Evolutionary conservation across 768 basidiomycete species (phyloP).

Genomic region (Trametes elegans): DNA sequence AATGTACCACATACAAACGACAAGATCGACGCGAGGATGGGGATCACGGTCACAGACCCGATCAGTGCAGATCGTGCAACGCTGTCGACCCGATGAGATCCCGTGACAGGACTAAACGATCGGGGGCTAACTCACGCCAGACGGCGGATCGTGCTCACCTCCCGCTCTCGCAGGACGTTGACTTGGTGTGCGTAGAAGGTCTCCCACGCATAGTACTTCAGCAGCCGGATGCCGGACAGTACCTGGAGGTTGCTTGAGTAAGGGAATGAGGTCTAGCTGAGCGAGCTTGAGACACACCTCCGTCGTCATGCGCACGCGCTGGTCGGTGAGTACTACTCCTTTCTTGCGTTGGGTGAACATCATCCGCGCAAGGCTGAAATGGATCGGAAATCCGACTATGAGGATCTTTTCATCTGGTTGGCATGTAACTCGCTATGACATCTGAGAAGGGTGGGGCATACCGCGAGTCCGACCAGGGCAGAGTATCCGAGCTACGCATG

Average conservation of each 20-base stretch:
- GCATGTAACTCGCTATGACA: background rate
- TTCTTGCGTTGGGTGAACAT: conserved; percentile 54
- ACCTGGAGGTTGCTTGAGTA: too few relatives aligned
- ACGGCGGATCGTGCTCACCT: conserved; percentile 55
- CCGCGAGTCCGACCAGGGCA: conserved; percentile 14
- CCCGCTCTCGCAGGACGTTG: conserved; percentile 61
- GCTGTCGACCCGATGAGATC: conserved; percentile 6
- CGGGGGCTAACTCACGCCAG: conserved; percentile 27
- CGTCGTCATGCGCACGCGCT: conserved; percentile 59
- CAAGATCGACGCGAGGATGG: conserved; percentile 72
- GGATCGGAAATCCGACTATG: conserved; percentile 57
- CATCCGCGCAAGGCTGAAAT: conserved; percentile 47
- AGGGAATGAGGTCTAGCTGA: background rate
- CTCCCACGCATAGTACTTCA: conserved; percentile 94
- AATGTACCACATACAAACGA: conserved; percentile 48
- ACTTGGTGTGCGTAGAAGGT: conserved; percentile 74
- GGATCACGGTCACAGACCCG: conserved; percentile 48
- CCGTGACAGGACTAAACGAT: too few relatives aligned
- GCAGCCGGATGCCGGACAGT: conserved; percentile 81
- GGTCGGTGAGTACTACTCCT: conserved; percentile 64
- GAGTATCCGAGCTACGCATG: conserved; percentile 8
- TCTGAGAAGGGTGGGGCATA: background rate
- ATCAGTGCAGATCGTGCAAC: conserved; percentile 35
- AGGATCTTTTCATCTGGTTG: conserved; percentile 37
- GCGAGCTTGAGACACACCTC: conserved; percentile 38